These are phyloP conservation scores for Termitomyces titanicus DNA, from an alignment of 768 basidiomycete species.

Conservation along the genomic window DNA sequence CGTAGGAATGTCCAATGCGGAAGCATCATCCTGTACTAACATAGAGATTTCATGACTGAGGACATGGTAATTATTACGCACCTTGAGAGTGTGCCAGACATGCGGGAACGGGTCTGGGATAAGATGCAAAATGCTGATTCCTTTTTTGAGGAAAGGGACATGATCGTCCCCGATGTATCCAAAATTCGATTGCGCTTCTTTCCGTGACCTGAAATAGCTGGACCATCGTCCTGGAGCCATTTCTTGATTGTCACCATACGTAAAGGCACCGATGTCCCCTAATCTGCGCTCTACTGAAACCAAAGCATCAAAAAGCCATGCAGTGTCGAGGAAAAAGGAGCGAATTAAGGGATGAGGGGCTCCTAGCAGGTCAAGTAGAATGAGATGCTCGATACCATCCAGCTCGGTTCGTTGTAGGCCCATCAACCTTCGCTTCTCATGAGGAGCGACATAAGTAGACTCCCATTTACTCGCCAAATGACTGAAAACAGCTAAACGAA, in stretches of 20 bases:
- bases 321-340: constrained; percentile 84
- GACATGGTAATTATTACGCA: constrained; percentile 30
- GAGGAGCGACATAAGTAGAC: constrained; percentile 57
- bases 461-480: constrained; percentile 90
- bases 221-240: constrained; percentile 48
- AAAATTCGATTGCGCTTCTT: constrained; percentile 29
- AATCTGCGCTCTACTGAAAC: constrained; percentile 69
- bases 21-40: constrained; percentile 76
- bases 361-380: constrained; percentile 91
- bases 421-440: constrained; percentile 55
- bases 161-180: constrained; percentile 91
- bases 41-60: not conserved
- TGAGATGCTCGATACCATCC: constrained; percentile 80
- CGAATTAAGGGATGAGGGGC: constrained; percentile 68
- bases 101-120: constrained; percentile 86
- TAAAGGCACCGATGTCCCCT: constrained; percentile 59
- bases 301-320: constrained; percentile 88
- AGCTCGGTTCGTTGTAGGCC: constrained; percentile 59
- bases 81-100: constrained; percentile 84
- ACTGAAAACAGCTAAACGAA: constrained; percentile 34
- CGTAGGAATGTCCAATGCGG: constrained; percentile 79
- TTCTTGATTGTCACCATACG: constrained; percentile 36
- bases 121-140: constrained; percentile 87
- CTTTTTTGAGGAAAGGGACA: constrained; percentile 77
- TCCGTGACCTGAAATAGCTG: constrained; percentile 67